These are phyloP conservation scores for Musa beccarii DNA, from an alignment of 176 grass and related monocot genomes.

Conservation along the genomic window DNA sequence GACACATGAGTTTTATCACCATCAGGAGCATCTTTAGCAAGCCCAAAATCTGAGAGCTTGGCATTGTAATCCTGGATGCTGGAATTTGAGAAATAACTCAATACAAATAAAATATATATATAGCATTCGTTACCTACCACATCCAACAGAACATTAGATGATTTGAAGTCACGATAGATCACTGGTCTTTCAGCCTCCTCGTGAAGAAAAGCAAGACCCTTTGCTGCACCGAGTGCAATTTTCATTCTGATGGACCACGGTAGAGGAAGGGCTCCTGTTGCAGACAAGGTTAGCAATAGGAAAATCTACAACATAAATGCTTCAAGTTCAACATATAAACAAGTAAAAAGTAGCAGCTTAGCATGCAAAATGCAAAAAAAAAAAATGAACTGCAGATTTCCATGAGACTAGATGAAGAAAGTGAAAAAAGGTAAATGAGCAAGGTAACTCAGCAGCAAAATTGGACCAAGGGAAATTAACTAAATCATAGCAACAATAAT, in stretches of 20 bases:
- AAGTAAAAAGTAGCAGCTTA: background rate
- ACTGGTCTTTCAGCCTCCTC: constrained; percentile 99
- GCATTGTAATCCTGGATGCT: constrained; percentile 85
- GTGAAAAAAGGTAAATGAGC: background rate
- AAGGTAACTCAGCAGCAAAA: no score
- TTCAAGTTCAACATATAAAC: background rate
- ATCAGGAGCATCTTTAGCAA: constrained; percentile 99
- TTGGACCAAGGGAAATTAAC: background rate
- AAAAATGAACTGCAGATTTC: background rate
- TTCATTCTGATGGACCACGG: constrained; percentile 94
- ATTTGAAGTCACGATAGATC: constrained; percentile 99
- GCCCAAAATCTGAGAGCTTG: constrained; percentile 97
- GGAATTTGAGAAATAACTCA: constrained; percentile 11
- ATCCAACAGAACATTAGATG: constrained; percentile 95
- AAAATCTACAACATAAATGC: background rate
- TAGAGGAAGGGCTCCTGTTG: constrained; percentile 67
- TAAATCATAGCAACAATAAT: background rate
- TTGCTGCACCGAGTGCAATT: constrained; percentile 97
- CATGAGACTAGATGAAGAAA: background rate
- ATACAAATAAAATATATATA: constrained; percentile 5
- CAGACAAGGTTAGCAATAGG: constrained; percentile 13
- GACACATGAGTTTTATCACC: constrained; percentile 99
- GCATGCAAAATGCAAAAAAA: background rate
- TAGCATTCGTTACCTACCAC: constrained; percentile 33
- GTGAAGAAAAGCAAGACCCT: constrained; percentile 94